Conservation (phyloP, 1,284 basidiomycete genomes). For the Ustilago hordei region DNA sequence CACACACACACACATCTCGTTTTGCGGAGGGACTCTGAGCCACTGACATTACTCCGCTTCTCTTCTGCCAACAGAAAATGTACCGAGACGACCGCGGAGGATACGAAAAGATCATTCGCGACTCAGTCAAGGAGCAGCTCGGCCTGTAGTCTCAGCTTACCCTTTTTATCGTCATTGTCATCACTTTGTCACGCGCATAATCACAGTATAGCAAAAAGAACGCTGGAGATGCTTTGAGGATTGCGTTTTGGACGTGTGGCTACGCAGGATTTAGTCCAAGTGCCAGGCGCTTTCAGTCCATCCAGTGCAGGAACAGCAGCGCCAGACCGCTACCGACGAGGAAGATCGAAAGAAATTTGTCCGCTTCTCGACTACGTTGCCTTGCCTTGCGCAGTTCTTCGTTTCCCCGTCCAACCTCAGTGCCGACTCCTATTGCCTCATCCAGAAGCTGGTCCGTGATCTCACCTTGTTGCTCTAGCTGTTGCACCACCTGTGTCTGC, state of each 20-base stretch:
- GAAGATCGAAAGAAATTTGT: conserved; percentile 85
- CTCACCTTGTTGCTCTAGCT: conserved; percentile 88
- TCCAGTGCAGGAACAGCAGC: conserved; percentile 83
- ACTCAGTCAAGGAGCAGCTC: conserved; percentile 64
- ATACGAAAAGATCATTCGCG: conserved; percentile 66
- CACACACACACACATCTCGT: no score
- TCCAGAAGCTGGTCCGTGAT: conserved; percentile 87
- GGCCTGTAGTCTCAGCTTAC: conserved; percentile 48
- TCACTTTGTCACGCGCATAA: conserved; percentile 6
- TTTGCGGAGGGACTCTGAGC: not conserved
- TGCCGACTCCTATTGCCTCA: conserved; percentile 85
- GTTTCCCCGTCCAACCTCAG: conserved; percentile 86
- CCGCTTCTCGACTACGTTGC: conserved; percentile 81
- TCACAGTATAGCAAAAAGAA: not conserved
- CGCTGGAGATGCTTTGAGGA: not conserved
- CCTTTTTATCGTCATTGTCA: not conserved
- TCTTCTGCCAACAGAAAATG: conserved; percentile 56
- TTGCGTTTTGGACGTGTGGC: no score
- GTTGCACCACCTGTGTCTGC: conserved; percentile 86
- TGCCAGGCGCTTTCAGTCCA: conserved; percentile 27
- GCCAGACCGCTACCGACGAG: conserved; percentile 86
- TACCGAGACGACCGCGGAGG: conserved; percentile 65
- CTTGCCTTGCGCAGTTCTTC: conserved; percentile 84
- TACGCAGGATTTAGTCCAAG: no score
- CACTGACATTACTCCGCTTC: conserved; percentile 5